Evolutionary conservation across 345 rosid species (phyloP), one percentile per base, ranked within the genome.

Genomic region (Melaleuca alternifolia): DNA sequence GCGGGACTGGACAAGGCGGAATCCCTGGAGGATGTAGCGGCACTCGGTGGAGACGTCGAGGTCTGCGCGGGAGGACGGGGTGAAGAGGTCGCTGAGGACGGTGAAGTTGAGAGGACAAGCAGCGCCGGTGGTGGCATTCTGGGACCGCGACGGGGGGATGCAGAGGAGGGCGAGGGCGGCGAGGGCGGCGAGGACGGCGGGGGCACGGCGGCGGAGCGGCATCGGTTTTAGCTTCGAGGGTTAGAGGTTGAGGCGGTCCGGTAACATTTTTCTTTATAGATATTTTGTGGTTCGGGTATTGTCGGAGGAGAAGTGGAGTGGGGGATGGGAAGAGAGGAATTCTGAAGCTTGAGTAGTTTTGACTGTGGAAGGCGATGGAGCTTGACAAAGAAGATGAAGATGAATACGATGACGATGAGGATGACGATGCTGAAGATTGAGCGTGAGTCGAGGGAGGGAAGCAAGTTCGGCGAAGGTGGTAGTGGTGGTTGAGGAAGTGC

Each of bases 21-120:
- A 94, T n/a, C 95, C 95, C 87, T 92, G 96, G 83, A 77, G 93
- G 88, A 95, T 87, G 91, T 91, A 87, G 86, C 88, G 93, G 91
- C 99, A 97, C 71, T 83, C 84, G 85, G 89, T 86, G 89, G 88
- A 6, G 84, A 10, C 20, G 76, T 79, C 87, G 46, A 84, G n/a
- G 7, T 1, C 37, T 82, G 90, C 50, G 48, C 41, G 16, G 51
- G 54, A 21, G 18, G 90, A 23, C 85, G 86, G 13, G 46, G 89
- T 10, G 41, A 87, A 20, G 54, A 92, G 28, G 6, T 89, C 90
- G 57, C 88, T 90, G 50, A 96, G 89, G 85, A 93, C 85, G 83
- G 91, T 86, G 86, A 95, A 94, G 92, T 96, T 91, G 51, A 96
- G 93, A 3, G 98, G 98, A 87, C 98, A 96, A 4, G 97, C 59